Percentiles rank a stretch among this genome's conserved stretches.
Evolutionary conservation across 2,329 filamentous ascomycete species (phyloP).

Genomic region (Metarhizium anisopliae): DNA sequence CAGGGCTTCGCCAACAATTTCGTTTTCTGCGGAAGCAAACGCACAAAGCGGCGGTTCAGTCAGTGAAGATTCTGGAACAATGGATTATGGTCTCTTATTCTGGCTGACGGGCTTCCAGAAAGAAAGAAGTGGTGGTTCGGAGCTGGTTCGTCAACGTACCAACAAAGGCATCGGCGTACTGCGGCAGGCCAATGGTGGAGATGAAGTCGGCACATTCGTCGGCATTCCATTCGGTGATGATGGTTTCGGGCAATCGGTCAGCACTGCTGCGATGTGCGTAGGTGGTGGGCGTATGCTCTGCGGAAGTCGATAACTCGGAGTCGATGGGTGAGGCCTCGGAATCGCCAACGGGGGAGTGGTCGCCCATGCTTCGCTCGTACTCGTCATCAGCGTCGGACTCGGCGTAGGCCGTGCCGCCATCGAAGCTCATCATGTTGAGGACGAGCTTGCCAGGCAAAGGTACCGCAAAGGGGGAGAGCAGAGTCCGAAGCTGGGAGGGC

Average conservation of each 20-base stretch:
- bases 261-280: conserved; percentile 58
- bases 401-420: conserved; percentile 61
- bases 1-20: conserved; percentile 85
- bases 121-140: neutral
- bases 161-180: conserved; percentile 76
- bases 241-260: conserved; percentile 61
- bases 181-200: conserved; percentile 64
- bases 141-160: conserved; percentile 44
- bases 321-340: conserved; percentile 63
- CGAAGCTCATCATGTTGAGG: conserved; percentile 46
- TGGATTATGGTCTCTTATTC: neutral
- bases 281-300: conserved; percentile 72
- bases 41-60: conserved; percentile 9
- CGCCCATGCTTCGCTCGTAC: conserved; percentile 64
- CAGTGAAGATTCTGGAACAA: conserved; percentile 4
- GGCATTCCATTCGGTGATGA: conserved; percentile 71
- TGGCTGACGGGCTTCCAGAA: neutral
- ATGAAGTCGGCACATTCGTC: conserved; percentile 91
- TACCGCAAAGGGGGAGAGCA: neutral
- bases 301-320: conserved; percentile 58
- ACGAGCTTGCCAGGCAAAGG: neutral
- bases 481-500: neutral
- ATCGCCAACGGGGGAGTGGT: conserved; percentile 59
- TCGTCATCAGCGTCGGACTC: conserved; percentile 78
- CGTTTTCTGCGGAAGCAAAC: conserved; percentile 59